Percentiles rank a stretch among this genome's conserved stretches.
Evolutionary conservation across 2,329 filamentous ascomycete species (phyloP).

Genomic region (Penicillium sp.): DNA sequence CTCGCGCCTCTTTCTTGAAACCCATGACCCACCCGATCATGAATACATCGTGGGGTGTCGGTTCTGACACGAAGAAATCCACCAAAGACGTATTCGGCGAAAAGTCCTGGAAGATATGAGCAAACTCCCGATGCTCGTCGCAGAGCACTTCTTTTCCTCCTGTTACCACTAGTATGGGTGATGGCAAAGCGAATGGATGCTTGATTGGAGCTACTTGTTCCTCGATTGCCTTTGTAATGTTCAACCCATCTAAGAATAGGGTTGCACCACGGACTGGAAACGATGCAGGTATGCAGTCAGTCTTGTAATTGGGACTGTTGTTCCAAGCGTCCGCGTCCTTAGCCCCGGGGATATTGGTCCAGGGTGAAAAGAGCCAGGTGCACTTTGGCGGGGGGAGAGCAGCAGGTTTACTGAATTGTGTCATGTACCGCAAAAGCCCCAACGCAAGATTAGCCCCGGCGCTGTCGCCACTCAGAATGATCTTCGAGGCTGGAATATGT

Average conservation of each 20-base stretch:
- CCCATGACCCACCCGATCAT: constrained; percentile 22
- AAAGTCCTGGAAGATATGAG: constrained; percentile 2
- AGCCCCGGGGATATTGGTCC: constrained; percentile 6
- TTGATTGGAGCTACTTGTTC: constrained; percentile 17
- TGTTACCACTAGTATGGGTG: constrained; percentile 23
- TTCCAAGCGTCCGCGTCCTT: background rate
- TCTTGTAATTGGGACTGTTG: background rate
- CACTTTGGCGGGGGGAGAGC: constrained; percentile 18
- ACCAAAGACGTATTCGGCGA: constrained; percentile 11
- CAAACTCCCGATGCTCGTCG: constrained; percentile 13
- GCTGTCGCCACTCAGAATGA: constrained; percentile 28
- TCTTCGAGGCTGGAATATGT: constrained; percentile 22
- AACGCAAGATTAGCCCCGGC: constrained; percentile 27
- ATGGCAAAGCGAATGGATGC: constrained; percentile 23
- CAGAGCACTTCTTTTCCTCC: constrained; percentile 8
- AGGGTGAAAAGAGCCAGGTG: constrained; percentile 21
- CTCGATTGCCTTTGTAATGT: constrained; percentile 5
- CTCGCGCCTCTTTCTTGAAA: constrained; percentile 16
- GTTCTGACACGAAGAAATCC: constrained; percentile 15
- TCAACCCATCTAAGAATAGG: background rate
- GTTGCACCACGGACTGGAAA: background rate
- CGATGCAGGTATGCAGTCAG: background rate
- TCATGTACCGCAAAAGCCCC: constrained; percentile 25
- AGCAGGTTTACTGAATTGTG: constrained; percentile 6
- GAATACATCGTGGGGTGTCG: constrained; percentile 19